These are phyloP conservation scores for Oryza australiensis DNA, from an alignment of 176 grass and related monocot species.

Conservation along the genomic window DNA sequence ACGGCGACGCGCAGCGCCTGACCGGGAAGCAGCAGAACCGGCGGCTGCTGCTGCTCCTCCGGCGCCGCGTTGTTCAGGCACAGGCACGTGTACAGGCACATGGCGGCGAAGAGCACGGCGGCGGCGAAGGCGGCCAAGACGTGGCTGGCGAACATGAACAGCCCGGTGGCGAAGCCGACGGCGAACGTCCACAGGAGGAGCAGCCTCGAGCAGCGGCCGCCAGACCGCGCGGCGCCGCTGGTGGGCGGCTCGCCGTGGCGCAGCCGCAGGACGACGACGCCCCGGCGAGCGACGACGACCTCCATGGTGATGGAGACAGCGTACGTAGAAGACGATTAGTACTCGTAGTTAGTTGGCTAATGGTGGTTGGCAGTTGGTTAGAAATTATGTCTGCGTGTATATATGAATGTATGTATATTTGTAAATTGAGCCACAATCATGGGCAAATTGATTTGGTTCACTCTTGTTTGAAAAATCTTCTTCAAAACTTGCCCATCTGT, in stretches of 20 bases:
- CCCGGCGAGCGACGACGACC: not conserved
- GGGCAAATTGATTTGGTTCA: not conserved
- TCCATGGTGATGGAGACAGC: not conserved
- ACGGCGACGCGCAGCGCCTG: not conserved
- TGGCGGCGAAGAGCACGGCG: conserved; percentile 6
- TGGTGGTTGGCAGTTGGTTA: not conserved
- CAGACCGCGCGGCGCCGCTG: not conserved
- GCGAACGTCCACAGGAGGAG: conserved; percentile 19
- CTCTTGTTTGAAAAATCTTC: too few species aligned
- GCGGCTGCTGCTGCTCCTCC: too few species aligned
- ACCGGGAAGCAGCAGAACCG: not conserved
- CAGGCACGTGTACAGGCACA: conserved; percentile 24
- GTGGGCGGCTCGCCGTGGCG: too few species aligned
- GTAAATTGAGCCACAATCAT: too few species aligned
- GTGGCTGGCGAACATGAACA: conserved; percentile 30
- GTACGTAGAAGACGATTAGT: not conserved
- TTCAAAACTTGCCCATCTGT: too few species aligned
- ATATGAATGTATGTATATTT: not conserved
- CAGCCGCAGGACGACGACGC: not conserved
- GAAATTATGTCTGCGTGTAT: not conserved
- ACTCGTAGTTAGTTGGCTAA: not conserved
- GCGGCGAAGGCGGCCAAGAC: conserved; percentile 37
- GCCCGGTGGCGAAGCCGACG: not conserved
- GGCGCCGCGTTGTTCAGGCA: not conserved
- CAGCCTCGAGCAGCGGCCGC: conserved; percentile 15